Base-by-base conservation (phyloP, 768 basidiomycete species). In the Suillus placidus region DNA sequence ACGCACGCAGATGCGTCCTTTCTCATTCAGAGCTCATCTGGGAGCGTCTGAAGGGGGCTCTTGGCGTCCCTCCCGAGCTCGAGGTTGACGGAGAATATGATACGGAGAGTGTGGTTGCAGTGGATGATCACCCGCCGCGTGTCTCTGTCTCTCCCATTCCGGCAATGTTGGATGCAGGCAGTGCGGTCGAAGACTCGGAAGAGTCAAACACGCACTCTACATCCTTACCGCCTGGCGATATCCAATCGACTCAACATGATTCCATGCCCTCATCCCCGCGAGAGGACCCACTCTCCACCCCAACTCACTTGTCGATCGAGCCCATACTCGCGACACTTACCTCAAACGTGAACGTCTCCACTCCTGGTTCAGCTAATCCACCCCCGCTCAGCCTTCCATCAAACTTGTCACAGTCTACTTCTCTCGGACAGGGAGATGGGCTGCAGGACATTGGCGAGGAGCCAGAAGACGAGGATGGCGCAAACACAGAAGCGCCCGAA, bases 31-130 rank as follows among this genome's bases (percentile, higher is more conserved):
- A 96, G 71, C 86, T 94, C 47, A 89, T 96, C 63, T 97, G 95
- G 95, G 94, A 96, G 75, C 86, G 94, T 64, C 80, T 96, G 71
- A 95, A 95, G 71, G 90, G 88, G 37, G 94, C 92, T 0, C 80
- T 97, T 2, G 95, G 95, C 6, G 89, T 95, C 6, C 94, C 95
- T 12, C 90, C 89, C 0, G 94, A 96, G 71, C 81, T 96, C 26
- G 90, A 93, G 69, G 77, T 87, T 38, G 58, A 42, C 10, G 30
- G 30, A 20, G 88, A 91, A 54, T 84, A 82, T 34, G 71, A 76
- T 23, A 71, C 70, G 5, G 66, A 68, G 45, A 71, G 66, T 40
- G 23, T 61, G 60, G 68, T 80, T 30, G 76, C 80, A 60, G 81
- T 78, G 12, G 80, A 79, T 12, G 82, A 81, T 42, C 20, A 20